Evolutionary conservation across 129 eudicot species (phyloP), one percentile per base, ranked within the genome.

Genomic region (Lactuca sativa): DNA sequence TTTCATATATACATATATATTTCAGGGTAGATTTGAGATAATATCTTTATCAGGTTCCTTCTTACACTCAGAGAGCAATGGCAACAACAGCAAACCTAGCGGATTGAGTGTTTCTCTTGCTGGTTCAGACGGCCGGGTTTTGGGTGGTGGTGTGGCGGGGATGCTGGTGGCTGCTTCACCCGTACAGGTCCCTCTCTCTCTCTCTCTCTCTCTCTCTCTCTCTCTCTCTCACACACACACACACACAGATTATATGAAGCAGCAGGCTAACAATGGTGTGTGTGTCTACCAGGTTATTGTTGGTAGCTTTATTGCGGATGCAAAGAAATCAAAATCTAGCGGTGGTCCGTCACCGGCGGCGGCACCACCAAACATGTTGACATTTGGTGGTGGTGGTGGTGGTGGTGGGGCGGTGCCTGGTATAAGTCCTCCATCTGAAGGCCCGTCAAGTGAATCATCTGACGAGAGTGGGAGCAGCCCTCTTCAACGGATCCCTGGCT

Each of bases 81-180:
- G 91, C 74, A 79, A 67, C 56, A 62, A 56, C 59, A 83, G 82
- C 79, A 79, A 87, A 72, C 73, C 83, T 33, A 86, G 87, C 56
- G 89, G 88, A 78, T 82, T 92, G 81, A 86, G 96, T 73, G 88
- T 92, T 36, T 92, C 98, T 31, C 80, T 92, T 81, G 96, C 98
- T 12, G 95, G 96, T 70, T 65, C 96, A 56, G 97, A 91, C 74
- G 96, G 96, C 6, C 83, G 91, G 62, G 97, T 91, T 30, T 67
- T 91, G 78, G 97, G 97, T 61, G 97, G 97, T 49, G 93, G 88
- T 67, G 96, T 91, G 74, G 93, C 95, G 40, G 97, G 97, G 54
- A 67, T 78, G 81, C 79, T 91, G 70, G 72, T 77, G 77, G 97
- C 97, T 15, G 97, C 97, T 6, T 68, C 93, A 51, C 89, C 96